phyloP scores from a whole-genome alignment of 306 rosid genomes.

The Bauhinia variegata region DNA sequence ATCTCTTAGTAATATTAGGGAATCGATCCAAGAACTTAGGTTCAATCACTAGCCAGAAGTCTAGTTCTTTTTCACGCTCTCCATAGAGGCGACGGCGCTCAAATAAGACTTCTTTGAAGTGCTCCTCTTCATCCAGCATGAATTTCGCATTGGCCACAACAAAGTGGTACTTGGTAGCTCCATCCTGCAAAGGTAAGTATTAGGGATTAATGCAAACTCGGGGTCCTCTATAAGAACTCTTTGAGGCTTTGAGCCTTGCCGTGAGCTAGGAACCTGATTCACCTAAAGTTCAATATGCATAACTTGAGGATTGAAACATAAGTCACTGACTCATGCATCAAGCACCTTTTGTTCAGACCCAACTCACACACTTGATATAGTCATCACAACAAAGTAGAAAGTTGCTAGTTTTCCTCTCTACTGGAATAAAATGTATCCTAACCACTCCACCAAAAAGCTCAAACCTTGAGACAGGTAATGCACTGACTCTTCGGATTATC shows the following conservation, averaged over 20 bases:
- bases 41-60: slow-evolving; percentile 96
- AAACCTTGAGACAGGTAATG: not conserved
- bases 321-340: not conserved
- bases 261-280: too few relatives aligned
- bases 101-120: slow-evolving; percentile 75
- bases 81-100: slow-evolving; percentile 70
- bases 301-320: slow-evolving; percentile 1
- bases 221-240: too few relatives aligned
- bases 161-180: slow-evolving; percentile 66
- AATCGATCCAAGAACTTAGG: slow-evolving; percentile 93
- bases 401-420: not conserved
- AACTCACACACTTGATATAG: not conserved
- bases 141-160: slow-evolving; percentile 94
- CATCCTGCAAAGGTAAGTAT: slow-evolving; percentile 42
- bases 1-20: slow-evolving; percentile 76
- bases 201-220: not conserved
- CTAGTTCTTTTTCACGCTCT: slow-evolving; percentile 75
- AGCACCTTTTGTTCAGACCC: not conserved
- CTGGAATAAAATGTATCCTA: not conserved
- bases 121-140: slow-evolving; percentile 98
- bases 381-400: not conserved
- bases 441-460: not conserved
- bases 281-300: too few relatives aligned
- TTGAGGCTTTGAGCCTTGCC: too few relatives aligned
- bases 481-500: not conserved